Percentiles rank a stretch among this genome's conserved stretches.
phyloP scores from a whole-genome alignment of 2,329 filamentous ascomycete genomes.

The Diaporthe sp. region DNA sequence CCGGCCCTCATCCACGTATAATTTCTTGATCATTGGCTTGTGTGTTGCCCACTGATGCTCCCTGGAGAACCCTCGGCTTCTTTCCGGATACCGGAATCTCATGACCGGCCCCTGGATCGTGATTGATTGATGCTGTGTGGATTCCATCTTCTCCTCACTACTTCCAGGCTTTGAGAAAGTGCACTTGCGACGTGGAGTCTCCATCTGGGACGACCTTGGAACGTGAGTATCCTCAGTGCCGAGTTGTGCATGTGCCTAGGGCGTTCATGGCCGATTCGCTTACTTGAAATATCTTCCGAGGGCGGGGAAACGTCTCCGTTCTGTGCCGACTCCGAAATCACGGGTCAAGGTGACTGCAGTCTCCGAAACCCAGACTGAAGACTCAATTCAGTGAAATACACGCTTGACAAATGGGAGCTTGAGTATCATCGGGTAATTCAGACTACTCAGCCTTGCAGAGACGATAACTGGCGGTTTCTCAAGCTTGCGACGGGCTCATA shows the following conservation, averaged over 20 bases:
- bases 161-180: no score
- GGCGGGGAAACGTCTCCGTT: not conserved
- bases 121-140: not conserved
- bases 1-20: slow-evolving; percentile 32
- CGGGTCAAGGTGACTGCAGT: not conserved
- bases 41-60: slow-evolving; percentile 7
- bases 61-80: not conserved
- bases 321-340: not conserved
- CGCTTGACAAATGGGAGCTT: not conserved
- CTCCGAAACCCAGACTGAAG: not conserved
- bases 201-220: not conserved
- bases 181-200: not conserved
- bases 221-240: not conserved
- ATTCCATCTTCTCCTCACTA: not conserved
- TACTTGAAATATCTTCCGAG: not conserved
- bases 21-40: slow-evolving; percentile 13
- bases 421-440: no score
- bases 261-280: not conserved
- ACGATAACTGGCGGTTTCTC: not conserved
- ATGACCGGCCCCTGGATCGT: not conserved
- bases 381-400: rapidly evolving
- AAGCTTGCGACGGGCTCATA: not conserved
- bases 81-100: not conserved
- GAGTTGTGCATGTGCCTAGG: not conserved
- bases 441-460: not conserved